Conservation (phyloP, 2,329 filamentous ascomycete genomes). For the Aureobasidium melanogenum region DNA sequence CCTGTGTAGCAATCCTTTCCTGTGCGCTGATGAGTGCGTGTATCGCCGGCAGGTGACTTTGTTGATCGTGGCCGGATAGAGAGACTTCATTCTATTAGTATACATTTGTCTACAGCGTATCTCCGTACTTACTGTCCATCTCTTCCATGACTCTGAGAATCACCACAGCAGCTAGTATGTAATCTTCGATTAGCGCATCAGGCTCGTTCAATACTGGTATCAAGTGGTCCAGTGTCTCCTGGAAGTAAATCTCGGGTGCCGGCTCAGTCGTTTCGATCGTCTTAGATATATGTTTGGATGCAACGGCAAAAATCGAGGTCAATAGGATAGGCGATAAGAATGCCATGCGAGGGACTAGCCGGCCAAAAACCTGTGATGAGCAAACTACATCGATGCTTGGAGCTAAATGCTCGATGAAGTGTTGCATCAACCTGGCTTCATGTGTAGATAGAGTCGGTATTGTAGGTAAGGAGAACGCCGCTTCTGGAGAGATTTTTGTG, state of each 20-base stretch:
- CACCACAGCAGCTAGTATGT: slow-evolving; percentile 47
- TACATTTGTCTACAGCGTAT: background rate
- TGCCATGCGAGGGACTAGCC: slow-evolving; percentile 46
- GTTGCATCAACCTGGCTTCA: slow-evolving; percentile 24
- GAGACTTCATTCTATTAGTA: background rate
- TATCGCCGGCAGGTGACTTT: slow-evolving; percentile 23
- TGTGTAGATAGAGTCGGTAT: background rate
- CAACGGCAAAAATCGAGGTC: slow-evolving; percentile 49
- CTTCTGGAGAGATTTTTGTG: background rate
- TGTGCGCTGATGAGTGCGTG: slow-evolving; percentile 29
- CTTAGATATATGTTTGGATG: slow-evolving; percentile 46
- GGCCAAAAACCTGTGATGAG: slow-evolving; percentile 40
- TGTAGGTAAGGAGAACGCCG: background rate
- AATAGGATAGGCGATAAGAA: slow-evolving; percentile 43
- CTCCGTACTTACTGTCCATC: slow-evolving; percentile 31
- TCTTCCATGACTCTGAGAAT: slow-evolving; percentile 51
- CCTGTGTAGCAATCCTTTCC: slow-evolving; percentile 23
- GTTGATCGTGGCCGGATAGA: slow-evolving; percentile 15
- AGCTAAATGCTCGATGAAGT: slow-evolving; percentile 25
- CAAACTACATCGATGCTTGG: slow-evolving; percentile 26
- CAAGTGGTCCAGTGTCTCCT: slow-evolving; percentile 44
- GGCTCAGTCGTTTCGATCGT: slow-evolving; percentile 33
- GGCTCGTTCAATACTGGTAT: slow-evolving; percentile 39
- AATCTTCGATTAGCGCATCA: slow-evolving; percentile 37
- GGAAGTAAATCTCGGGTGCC: slow-evolving; percentile 45